These are phyloP conservation scores for Erodium maritimum DNA, from an alignment of 345 rosid species.

Conservation along the genomic window DNA sequence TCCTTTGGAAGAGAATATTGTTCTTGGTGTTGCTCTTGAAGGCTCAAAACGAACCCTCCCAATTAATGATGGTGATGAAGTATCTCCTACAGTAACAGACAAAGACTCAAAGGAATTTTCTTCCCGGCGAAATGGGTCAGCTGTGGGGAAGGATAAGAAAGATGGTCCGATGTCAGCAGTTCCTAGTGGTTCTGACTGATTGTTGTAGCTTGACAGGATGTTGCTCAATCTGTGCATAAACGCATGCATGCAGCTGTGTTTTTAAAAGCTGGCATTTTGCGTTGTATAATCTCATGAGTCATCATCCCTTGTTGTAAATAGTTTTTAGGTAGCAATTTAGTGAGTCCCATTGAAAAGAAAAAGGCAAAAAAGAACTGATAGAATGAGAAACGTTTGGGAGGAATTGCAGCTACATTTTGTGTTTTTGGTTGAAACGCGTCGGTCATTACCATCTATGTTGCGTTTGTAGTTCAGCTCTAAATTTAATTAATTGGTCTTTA, in stretches of 20 bases:
- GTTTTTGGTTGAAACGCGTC: too few relatives aligned
- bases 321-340: too few relatives aligned
- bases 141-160: constrained; percentile 24
- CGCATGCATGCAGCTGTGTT: constrained; percentile 29
- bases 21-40: constrained; percentile 81
- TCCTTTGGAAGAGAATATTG: constrained; percentile 63
- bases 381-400: too few relatives aligned
- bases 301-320: too few relatives aligned
- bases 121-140: constrained; percentile 23
- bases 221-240: constrained; percentile 9
- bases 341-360: too few relatives aligned
- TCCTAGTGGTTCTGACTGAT: constrained; percentile 17
- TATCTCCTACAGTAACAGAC: constrained; percentile 17
- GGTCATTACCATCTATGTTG: too few relatives aligned
- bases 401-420: too few relatives aligned
- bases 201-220: background rate
- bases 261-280: constrained; percentile 12
- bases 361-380: too few relatives aligned
- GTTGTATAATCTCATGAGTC: too few relatives aligned
- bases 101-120: constrained; percentile 48
- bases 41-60: constrained; percentile 86
- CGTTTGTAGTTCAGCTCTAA: too few relatives aligned
- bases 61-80: constrained; percentile 56
- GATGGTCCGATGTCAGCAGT: constrained; percentile 25
- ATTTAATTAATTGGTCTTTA: too few relatives aligned